These are phyloP conservation scores for Fusarium ramigenum DNA, from an alignment of 2,329 filamentous ascomycete species.

Conservation along the genomic window DNA sequence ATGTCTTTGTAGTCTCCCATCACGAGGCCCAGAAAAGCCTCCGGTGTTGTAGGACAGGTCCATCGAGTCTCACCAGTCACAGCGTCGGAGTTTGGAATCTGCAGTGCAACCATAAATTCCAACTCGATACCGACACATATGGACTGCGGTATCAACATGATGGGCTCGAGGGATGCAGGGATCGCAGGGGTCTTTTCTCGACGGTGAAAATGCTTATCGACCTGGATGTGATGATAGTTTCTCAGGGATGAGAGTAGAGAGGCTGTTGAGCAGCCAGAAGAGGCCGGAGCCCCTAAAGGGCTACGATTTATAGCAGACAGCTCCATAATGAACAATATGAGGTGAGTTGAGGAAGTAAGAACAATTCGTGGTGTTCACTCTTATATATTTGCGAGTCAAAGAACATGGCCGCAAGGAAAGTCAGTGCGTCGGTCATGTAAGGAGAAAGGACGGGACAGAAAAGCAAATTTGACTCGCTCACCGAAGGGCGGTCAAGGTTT, in stretches of 20 bases:
- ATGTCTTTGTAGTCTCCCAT: constrained; percentile 17
- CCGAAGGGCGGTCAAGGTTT: constrained; percentile 22
- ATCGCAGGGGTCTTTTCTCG: background rate
- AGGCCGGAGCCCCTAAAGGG: constrained; percentile 10
- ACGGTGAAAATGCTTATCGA: background rate
- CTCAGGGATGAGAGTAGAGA: background rate
- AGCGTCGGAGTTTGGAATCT: constrained; percentile 1
- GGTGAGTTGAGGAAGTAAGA: background rate
- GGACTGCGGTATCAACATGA: constrained; percentile 12
- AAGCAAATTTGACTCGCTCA: constrained; percentile 8
- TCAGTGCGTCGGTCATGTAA: constrained; percentile 2
- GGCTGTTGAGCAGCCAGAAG: constrained; percentile 17
- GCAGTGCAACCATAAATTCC: constrained; percentile 42
- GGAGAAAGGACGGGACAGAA: background rate
- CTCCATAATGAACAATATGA: constrained; percentile 24
- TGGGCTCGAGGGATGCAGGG: background rate
- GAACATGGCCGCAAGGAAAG: background rate
- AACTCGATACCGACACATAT: constrained; percentile 41
- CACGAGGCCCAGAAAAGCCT: constrained; percentile 15
- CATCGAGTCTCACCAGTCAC: constrained; percentile 14
- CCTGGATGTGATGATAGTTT: constrained; percentile 5
- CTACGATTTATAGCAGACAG: constrained; percentile 24
- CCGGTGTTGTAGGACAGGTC: constrained; percentile 19
- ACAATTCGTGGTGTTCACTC: constrained; percentile 7
- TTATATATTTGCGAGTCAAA: background rate